Base-by-base conservation (phyloP, 2,329 filamentous ascomycete genomes). In the Stemphylium vesicarium region DNA sequence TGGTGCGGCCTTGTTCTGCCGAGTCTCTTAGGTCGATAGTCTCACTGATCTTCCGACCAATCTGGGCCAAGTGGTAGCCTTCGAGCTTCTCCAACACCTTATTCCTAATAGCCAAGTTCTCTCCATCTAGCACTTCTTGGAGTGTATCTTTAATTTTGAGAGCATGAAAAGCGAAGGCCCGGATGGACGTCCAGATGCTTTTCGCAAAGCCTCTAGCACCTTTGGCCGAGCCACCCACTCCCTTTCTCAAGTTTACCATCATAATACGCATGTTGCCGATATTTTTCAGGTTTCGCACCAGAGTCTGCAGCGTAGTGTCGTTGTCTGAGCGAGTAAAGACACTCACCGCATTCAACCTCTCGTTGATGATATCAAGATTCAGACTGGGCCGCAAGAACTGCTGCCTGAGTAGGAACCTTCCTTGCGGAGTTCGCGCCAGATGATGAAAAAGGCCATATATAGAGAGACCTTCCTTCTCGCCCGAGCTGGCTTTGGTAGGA, bases 401-500 rank as follows among this genome's bases (percentile, higher is more conserved):
- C 64, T 91, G 88, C n/a, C 90, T 88, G 4, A 99, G 81, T 38
- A 84, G 82, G 22, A 79, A 70, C 63, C 86, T 91, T 0, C 95
- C 95, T 71, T 97, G 92, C 1, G 89, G 83, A 3, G 92, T 97
- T 50, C 84, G 84, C 22, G 89, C 87, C 26, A 95, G 79, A 50
- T 86, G 81, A 53, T 89, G 86, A 57, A 97, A 96, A 0, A 98
- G 78, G 0, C 91, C 93, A 72, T 90, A 96, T 0, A 96, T 78
- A 0, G 91, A 98, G 1, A 95, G 81, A 13, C 86, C 89, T 76
- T 96, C 92, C 72, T 94, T 96, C 0, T 84, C 83, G 16, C 84
- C 87, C 1, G 83, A 85, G 22, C 80, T 82, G 26, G 81, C 80
- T 60, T 80, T 84, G 6, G 82, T 84, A 2, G 87, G 85, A 0